Evolutionary conservation across 371 early-diverging fungal genomes (phyloP).

Genomic region (Rhizopus stolonifer): DNA sequence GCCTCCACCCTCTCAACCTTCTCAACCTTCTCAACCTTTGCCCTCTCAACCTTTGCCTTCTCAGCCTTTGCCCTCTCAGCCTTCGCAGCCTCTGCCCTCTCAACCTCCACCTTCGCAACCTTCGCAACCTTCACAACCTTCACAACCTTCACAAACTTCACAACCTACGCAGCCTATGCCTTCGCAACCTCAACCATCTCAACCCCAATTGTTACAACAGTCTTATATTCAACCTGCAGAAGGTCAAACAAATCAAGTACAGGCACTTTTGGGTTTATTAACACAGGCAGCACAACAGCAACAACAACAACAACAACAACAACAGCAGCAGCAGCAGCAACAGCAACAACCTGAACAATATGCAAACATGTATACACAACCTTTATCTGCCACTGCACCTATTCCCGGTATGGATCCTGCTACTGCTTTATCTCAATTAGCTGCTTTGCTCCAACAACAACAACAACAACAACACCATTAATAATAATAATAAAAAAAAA

Average conservation of each 20-base stretch:
- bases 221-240: constrained; percentile 18
- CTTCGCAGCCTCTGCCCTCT: too few species aligned
- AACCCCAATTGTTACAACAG: background rate
- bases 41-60: background rate
- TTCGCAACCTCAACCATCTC: constrained; percentile 5
- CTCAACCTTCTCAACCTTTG: background rate
- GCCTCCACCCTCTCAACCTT: background rate
- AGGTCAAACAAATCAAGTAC: constrained; percentile 26
- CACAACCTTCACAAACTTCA: background rate
- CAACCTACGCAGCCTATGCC: constrained; percentile 2
- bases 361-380: constrained; percentile 4
- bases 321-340: constrained; percentile 5
- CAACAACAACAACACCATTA: constrained; percentile 6
- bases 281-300: constrained; percentile 28
- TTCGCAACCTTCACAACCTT: too few species aligned
- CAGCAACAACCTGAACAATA: constrained; percentile 7
- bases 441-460: constrained; percentile 24
- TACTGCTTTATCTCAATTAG: constrained; percentile 25
- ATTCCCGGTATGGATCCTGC: constrained; percentile 34
- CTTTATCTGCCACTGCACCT: constrained; percentile 9
- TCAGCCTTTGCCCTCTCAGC: too few species aligned
- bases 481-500: too few species aligned
- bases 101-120: too few species aligned
- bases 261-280: constrained; percentile 27
- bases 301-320: constrained; percentile 10